phyloP scores from a whole-genome alignment of 805 yeast species.

The Ogataea nitratoaversa region DNA sequence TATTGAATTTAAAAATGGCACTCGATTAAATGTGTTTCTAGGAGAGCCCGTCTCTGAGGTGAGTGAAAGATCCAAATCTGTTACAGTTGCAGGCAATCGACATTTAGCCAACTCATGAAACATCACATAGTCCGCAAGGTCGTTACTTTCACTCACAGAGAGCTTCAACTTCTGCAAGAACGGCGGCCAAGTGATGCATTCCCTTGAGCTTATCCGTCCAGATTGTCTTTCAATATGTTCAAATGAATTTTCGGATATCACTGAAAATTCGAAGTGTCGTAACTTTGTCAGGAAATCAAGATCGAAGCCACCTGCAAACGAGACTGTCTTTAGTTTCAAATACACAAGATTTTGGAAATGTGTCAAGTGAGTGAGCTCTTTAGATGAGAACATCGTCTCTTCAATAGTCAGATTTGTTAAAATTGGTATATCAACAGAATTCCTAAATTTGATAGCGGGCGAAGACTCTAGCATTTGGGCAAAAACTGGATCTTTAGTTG shows the following conservation, averaged over 20 bases:
- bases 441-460: neutral
- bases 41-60: neutral
- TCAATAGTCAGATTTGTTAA: conserved; percentile 1
- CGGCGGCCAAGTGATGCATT: conserved; percentile 13
- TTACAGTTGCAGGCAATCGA: neutral
- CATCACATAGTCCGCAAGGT: conserved; percentile 2
- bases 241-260: no score
- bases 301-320: conserved; percentile 3
- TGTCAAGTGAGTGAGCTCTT: conserved; percentile 3
- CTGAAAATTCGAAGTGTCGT: conserved; percentile 1
- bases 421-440: neutral
- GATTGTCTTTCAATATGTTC: no score
- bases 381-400: conserved; percentile 2
- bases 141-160: conserved; percentile 8
- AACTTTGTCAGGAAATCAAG: conserved; percentile 1
- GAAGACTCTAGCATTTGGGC: conserved; percentile 1
- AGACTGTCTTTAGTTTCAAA: conserved; percentile 1
- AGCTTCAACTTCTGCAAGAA: conserved; percentile 1
- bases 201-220: no score
- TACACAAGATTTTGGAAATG: conserved; percentile 2
- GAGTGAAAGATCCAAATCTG: neutral
- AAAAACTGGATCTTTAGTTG: conserved; percentile 10
- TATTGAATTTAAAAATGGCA: conserved; percentile 2
- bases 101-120: no score
- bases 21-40: no score